Conservation (phyloP, 495 filamentous ascomycete genomes). For the Penicillium nucicola region DNA sequence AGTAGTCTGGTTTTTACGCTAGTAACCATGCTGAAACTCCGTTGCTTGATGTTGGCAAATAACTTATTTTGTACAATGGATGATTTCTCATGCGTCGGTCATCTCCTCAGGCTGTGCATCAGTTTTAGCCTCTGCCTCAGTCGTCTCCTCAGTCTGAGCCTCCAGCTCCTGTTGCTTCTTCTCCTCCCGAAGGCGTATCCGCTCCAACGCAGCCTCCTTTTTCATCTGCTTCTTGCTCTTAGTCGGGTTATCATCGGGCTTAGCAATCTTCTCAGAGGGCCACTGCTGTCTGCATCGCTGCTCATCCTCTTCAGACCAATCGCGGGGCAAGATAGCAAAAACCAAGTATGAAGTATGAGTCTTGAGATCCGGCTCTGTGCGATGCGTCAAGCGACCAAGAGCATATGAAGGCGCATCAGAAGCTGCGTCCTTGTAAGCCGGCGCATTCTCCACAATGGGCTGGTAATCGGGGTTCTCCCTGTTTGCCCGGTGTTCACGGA, state of each 20-base stretch:
- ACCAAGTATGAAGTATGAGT: constrained; percentile 93
- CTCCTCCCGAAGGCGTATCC: constrained; percentile 29
- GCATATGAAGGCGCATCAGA: constrained; percentile 34
- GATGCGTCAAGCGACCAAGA: constrained; percentile 72
- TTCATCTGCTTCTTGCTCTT: constrained; percentile 52
- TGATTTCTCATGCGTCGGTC: constrained; percentile 10
- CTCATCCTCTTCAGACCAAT: constrained; percentile 85
- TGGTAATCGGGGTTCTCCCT: constrained; percentile 1
- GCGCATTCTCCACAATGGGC: background rate
- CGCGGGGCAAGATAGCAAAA: constrained; percentile 83
- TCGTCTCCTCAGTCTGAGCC: constrained; percentile 24
- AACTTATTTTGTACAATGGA: too few species aligned
- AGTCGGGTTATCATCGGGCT: constrained; percentile 30
- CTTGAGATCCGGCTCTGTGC: constrained; percentile 84
- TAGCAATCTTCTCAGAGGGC: constrained; percentile 40
- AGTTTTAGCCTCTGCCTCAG: constrained; percentile 13
- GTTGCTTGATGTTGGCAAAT: too few species aligned
- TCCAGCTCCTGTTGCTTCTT: constrained; percentile 45
- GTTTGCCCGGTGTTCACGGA: constrained; percentile 36
- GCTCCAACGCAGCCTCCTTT: constrained; percentile 38
- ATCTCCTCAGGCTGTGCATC: background rate
- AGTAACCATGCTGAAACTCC: too few species aligned
- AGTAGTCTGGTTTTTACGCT: too few species aligned
- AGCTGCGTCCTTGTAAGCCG: background rate
- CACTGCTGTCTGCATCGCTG: constrained; percentile 59